Base-by-base conservation (phyloP, 2,329 filamentous ascomycete genomes). In the Periconia digitata region DNA sequence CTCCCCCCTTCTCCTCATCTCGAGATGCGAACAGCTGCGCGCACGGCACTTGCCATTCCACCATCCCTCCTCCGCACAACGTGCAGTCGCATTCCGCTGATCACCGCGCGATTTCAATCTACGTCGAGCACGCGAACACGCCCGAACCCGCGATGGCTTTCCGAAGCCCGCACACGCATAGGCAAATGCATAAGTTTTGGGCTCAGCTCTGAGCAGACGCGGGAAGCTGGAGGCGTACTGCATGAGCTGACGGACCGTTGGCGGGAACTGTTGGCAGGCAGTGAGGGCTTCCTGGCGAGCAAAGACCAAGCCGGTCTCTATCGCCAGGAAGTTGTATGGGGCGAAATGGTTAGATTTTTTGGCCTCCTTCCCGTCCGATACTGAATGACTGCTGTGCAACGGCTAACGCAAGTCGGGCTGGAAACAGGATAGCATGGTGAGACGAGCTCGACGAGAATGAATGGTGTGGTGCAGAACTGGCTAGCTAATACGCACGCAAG, bases 281-380 rank as follows among this genome's bases (percentile, higher is more conserved):
- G 84, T 48, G 87, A 92, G 62, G 89, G 90, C 0, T 95, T 85
- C 67, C 70, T 94, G 54, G 88, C 85, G 0, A 80, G 77, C 10
- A 76, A 79, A 50, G 78, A 81, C 56, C 77, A 83, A 43, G 82
- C 79, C 39, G 83, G 88, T 0, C 65, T 92, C 27, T 82, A 83
- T 54, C 75, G 79, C 44, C 85, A 89, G 50, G 77, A 79, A 55
- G 85, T 95, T 20, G 84, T 83, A 0, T 95, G 89, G 90, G 91
- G 90, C 23, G 90, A 96, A 69, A 90, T 91, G 87, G 89, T 90
- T n/a, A n/a, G n/a, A n/a, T n/a, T n/a, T n/a, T n/a, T n/a, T n/a
- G n/a, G n/a, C 40, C 71, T 75, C 44, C 21, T 21, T 18, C 40
- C 41, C 24, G 13, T 37, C 23, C 47, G 44, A 48, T 55, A 53